phyloP scores from a whole-genome alignment of 1,284 basidiomycete genomes.

The Ganoderma multipileum region DNA sequence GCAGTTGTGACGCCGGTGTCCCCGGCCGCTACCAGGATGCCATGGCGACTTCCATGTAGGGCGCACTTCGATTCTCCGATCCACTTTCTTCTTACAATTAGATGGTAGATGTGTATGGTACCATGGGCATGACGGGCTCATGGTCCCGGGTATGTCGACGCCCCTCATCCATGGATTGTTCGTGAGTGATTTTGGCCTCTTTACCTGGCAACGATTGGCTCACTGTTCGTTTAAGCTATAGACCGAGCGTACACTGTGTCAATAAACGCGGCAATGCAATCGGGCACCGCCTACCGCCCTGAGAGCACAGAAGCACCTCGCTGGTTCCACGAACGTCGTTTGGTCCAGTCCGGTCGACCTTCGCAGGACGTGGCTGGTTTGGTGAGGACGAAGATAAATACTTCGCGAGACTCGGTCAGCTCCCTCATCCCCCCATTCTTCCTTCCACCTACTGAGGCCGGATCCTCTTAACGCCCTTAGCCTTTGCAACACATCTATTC shows the following conservation, averaged over 20 bases:
- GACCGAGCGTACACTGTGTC: background rate
- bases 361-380: background rate
- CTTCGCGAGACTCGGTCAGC: background rate
- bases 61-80: background rate
- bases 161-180: background rate
- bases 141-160: background rate
- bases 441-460: slow-evolving; percentile 25
- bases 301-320: background rate
- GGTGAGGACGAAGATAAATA: background rate
- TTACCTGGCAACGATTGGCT: background rate
- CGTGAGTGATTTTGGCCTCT: background rate
- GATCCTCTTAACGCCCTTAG: slow-evolving; percentile 26
- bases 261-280: background rate
- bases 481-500: background rate
- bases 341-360: background rate
- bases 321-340: background rate
- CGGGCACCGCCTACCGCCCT: background rate
- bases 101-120: background rate
- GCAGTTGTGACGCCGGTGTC: background rate
- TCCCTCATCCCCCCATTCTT: slow-evolving; percentile 12
- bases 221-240: background rate
- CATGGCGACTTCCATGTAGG: background rate
- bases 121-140: background rate
- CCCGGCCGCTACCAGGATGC: background rate
- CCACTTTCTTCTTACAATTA: background rate